Evolutionary conservation across 345 rosid species (phyloP), one percentile per base, ranked within the genome.

Genomic region (Bruguiera sexangula): DNA sequence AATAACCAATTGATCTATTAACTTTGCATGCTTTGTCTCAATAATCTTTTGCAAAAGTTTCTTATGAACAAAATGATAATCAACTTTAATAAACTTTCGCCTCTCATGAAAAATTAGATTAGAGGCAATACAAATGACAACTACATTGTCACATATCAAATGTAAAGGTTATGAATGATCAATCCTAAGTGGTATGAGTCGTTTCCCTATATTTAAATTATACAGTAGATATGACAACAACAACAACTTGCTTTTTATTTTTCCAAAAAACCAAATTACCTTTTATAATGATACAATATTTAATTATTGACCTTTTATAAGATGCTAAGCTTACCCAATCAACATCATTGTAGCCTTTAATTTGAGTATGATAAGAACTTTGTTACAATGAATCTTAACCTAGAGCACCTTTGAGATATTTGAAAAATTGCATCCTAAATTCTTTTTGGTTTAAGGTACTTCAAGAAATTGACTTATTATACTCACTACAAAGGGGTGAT

Each of bases 231-330:
- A 5, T 18, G 10, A 7, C 18, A 15, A 51, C 1, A 51, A 24
- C 24, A 24, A 18, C 55, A 19, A 7, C 10, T n/a, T 51, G 2
- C n/a, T 51, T 51, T n/a, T 51, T 51, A 18, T 6, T 18, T 51
- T 51, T 51, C 18, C 7, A 10, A 8, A 6, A 51, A 18, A 51
- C 54, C 54, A 51, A 51, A 51, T 51, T 51, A 15, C 54, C n/a
- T 51, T 6, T 6, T 7, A 51, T 1, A 51, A 0, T 7, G 54
- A 51, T 13, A 51, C 54, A 51, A 51, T 51, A 18, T 5, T 7
- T 0, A 3, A 6, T 18, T 5, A 0, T 2, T 15, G 0, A 51
- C 10, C n/a, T 51, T 51, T 0, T 5, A 0, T 18, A 18, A 51
- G 6, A 16, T 21, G 1, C 2, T 0, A 7, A 52, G 2, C 55